Conservation (phyloP, 1,139 yeast genomes). For the Kluyveromyces sp. region DNA sequence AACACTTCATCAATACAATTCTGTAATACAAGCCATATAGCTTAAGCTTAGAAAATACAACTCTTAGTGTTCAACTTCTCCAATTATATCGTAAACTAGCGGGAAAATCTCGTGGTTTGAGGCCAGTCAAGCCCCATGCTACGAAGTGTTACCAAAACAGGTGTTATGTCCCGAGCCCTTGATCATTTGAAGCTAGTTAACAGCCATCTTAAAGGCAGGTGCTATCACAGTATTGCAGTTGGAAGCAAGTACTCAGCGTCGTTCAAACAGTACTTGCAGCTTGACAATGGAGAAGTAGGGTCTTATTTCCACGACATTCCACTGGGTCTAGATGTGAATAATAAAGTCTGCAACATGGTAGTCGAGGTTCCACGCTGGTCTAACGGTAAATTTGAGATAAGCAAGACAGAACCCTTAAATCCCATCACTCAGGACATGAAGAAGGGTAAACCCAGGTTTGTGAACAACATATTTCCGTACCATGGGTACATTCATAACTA, state of each 20-base stretch:
- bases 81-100: too few species aligned
- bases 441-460: slow-evolving; percentile 80
- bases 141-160: too few species aligned
- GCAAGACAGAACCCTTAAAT: slow-evolving; percentile 64
- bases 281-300: slow-evolving; percentile 45
- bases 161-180: background rate
- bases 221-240: slow-evolving; percentile 27
- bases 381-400: slow-evolving; percentile 87
- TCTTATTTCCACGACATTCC: slow-evolving; percentile 92
- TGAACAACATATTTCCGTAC: slow-evolving; percentile 90
- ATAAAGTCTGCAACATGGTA: slow-evolving; percentile 72
- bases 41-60: too few species aligned
- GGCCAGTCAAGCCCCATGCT: background rate
- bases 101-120: too few species aligned
- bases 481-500: slow-evolving; percentile 95
- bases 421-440: slow-evolving; percentile 93
- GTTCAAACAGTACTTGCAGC: slow-evolving; percentile 38
- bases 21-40: too few species aligned
- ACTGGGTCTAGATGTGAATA: slow-evolving; percentile 54
- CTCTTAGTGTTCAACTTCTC: too few species aligned
- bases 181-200: background rate
- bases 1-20: too few species aligned
- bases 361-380: slow-evolving; percentile 96
- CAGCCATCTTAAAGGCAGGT: slow-evolving; percentile 11
- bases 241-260: slow-evolving; percentile 41